These are phyloP conservation scores for Pichia membranifaciens DNA, from an alignment of 805 yeast genomes.

Conservation along the genomic window DNA sequence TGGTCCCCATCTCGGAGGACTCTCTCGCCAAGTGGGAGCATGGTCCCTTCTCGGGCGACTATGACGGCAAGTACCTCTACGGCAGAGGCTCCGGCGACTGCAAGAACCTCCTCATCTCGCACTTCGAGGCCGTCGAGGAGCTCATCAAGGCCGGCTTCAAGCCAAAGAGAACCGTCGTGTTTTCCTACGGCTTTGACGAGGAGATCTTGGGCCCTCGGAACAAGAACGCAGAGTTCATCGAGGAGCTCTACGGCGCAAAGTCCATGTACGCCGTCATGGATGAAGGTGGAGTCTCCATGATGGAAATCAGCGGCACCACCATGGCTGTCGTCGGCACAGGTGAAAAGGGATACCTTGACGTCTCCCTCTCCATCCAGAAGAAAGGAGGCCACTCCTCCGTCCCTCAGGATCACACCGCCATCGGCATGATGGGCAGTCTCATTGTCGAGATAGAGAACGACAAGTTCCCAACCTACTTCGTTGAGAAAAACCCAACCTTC, in stretches of 20 bases:
- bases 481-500: conserved; percentile 40
- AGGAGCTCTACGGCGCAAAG: conserved; percentile 35
- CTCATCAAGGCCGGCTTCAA: conserved; percentile 29
- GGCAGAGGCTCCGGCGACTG: conserved; percentile 41
- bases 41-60: conserved; percentile 35
- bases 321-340: conserved; percentile 42
- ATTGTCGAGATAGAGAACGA: conserved; percentile 34
- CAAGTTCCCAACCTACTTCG: conserved; percentile 34
- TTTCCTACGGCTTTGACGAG: conserved; percentile 49
- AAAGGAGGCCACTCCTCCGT: conserved; percentile 50
- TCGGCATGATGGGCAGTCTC: conserved; percentile 41
- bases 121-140: conserved; percentile 30
- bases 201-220: conserved; percentile 38
- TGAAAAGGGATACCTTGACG: conserved; percentile 43
- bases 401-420: conserved; percentile 44
- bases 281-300: conserved; percentile 35
- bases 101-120: conserved; percentile 40
- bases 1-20: conserved; percentile 42
- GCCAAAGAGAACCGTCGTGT: conserved; percentile 39
- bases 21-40: conserved; percentile 36
- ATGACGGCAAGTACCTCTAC: conserved; percentile 34
- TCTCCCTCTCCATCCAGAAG: conserved; percentile 36
- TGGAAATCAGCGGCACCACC: conserved; percentile 35
- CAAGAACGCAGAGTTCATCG: conserved; percentile 32
- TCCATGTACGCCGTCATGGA: conserved; percentile 41